Evolutionary conservation across 2,329 filamentous ascomycete genomes (phyloP).

Genomic region (Fusarium zealandicum): DNA sequence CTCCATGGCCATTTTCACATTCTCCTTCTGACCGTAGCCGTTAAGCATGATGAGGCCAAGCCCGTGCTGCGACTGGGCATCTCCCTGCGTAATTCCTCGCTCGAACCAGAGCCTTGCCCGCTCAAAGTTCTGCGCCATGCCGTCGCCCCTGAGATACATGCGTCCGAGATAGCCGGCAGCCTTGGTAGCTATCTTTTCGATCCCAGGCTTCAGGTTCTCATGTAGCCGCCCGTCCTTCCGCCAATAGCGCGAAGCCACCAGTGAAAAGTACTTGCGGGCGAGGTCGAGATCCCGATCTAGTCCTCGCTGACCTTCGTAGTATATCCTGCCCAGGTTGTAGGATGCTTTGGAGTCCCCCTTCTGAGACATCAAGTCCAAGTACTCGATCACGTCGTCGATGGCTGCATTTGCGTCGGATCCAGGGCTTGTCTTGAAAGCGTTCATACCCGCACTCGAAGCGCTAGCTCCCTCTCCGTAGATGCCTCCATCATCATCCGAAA

Average conservation of each 20-base stretch:
- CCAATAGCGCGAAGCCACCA: constrained; percentile 85
- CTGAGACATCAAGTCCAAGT: constrained; percentile 86
- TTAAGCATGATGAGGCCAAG: constrained; percentile 84
- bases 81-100: constrained; percentile 76
- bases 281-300: constrained; percentile 75
- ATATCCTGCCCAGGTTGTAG: constrained; percentile 82
- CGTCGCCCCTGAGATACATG: constrained; percentile 90
- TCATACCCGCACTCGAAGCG: constrained; percentile 82
- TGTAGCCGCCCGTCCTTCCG: constrained; percentile 75
- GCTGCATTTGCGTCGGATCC: constrained; percentile 84
- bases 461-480: constrained; percentile 97
- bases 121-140: constrained; percentile 78
- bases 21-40: constrained; percentile 74
- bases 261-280: constrained; percentile 82
- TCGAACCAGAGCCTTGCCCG: constrained; percentile 84
- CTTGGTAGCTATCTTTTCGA: constrained; percentile 82
- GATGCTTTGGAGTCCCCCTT: constrained; percentile 90
- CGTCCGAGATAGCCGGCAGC: constrained; percentile 86
- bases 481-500: constrained; percentile 89
- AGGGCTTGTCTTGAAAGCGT: constrained; percentile 75
- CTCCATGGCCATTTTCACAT: constrained; percentile 75
- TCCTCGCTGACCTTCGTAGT: constrained; percentile 84
- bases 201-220: constrained; percentile 71
- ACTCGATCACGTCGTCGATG: constrained; percentile 93
- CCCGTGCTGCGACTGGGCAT: constrained; percentile 84